Percentiles rank a stretch among this genome's conserved stretches.
Conservation (phyloP, 2,329 filamentous ascomycete species). For the Ascochyta lentis region DNA sequence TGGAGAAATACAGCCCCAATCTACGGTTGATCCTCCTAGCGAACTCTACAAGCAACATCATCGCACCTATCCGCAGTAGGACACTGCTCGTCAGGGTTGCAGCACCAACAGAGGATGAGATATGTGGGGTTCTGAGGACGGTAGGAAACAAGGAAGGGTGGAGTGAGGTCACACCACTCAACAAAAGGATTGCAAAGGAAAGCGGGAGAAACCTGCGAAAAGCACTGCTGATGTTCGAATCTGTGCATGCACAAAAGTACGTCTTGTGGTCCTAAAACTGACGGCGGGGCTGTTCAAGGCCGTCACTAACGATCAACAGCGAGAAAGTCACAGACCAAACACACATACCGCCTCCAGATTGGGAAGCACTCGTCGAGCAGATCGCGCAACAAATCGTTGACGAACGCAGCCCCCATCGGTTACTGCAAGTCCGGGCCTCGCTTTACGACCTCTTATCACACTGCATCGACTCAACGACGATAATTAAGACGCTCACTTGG, state of each 20-base stretch:
- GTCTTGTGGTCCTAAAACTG: slow-evolving; percentile 36
- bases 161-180: slow-evolving; percentile 75
- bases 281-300: neutral
- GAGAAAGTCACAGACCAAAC: slow-evolving; percentile 90
- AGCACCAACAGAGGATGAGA: slow-evolving; percentile 84
- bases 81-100: slow-evolving; percentile 91
- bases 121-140: slow-evolving; percentile 73
- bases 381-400: slow-evolving; percentile 93
- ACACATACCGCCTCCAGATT: slow-evolving; percentile 91
- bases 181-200: slow-evolving; percentile 85
- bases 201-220: slow-evolving; percentile 89
- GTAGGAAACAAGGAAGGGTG: slow-evolving; percentile 84
- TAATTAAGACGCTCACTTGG: slow-evolving; percentile 93
- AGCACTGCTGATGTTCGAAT: slow-evolving; percentile 95
- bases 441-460: slow-evolving; percentile 97
- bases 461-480: slow-evolving; percentile 93
- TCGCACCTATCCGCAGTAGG: slow-evolving; percentile 93
- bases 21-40: slow-evolving; percentile 88
- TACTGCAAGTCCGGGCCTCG: slow-evolving; percentile 87
- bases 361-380: slow-evolving; percentile 89
- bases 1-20: slow-evolving; percentile 99
- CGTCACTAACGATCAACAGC: slow-evolving; percentile 56
- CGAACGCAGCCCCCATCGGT: slow-evolving; percentile 87
- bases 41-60: slow-evolving; percentile 97
- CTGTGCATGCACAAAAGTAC: slow-evolving; percentile 96